Evolutionary conservation across 495 filamentous ascomycete species (phyloP).

Genomic region (Neurospora sp.): DNA sequence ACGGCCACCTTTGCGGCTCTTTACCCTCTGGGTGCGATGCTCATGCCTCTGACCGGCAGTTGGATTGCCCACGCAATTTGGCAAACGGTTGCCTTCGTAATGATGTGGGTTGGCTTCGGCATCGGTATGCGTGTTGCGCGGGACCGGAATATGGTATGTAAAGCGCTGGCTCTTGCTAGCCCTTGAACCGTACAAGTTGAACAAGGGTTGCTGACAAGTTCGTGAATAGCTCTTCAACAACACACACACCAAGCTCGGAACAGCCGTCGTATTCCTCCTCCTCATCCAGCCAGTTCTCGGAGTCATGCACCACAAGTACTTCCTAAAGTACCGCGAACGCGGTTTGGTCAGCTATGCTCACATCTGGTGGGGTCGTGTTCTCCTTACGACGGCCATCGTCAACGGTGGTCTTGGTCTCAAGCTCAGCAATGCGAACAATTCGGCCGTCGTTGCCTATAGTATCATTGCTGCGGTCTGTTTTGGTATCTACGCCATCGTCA

Average conservation of each 20-base stretch:
- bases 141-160: slow-evolving; percentile 28
- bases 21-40: slow-evolving; percentile 46
- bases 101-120: slow-evolving; percentile 51
- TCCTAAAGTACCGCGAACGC: slow-evolving; percentile 34
- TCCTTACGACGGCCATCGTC: slow-evolving; percentile 55
- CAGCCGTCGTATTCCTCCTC: slow-evolving; percentile 47
- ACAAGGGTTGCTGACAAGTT: slow-evolving; percentile 1
- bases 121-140: slow-evolving; percentile 45
- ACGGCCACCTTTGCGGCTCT: slow-evolving; percentile 43
- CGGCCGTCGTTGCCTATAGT: slow-evolving; percentile 46
- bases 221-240: slow-evolving; percentile 27
- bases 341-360: slow-evolving; percentile 49
- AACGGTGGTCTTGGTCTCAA: slow-evolving; percentile 61
- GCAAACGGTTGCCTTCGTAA: slow-evolving; percentile 46
- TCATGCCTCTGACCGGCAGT: slow-evolving; percentile 43
- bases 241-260: slow-evolving; percentile 44
- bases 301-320: slow-evolving; percentile 52
- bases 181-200: not conserved
- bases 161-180: not conserved
- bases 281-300: slow-evolving; percentile 57
- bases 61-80: slow-evolving; percentile 46
- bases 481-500: slow-evolving; percentile 28
- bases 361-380: slow-evolving; percentile 57
- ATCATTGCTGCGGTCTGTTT: slow-evolving; percentile 49
- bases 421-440: slow-evolving; percentile 31